Evolutionary conservation across 176 grass and related monocot species (phyloP), one percentile per base, ranked within the genome.

Genomic region (Avena sativa): DNA sequence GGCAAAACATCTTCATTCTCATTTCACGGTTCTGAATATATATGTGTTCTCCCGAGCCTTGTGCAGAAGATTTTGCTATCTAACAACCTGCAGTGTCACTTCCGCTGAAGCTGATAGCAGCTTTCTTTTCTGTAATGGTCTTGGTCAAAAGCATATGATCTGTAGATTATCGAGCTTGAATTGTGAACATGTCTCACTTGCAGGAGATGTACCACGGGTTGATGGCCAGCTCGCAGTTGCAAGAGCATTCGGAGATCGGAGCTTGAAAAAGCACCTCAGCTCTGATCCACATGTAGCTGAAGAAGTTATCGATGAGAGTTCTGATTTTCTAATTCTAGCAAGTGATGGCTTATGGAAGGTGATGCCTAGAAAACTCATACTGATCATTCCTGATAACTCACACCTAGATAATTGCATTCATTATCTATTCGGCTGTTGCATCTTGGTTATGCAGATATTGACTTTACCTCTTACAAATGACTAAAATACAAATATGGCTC

Each of bases 271-370:
- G 49, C 97, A 99, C 74, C 94, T 99, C 51, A 99, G 94, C 81
- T 96, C 97, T 76, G 97, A 99, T 0, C 97, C 97, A 64, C 11
- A 94, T 68, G 81, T 99, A 44, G 50, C 14, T 2, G 85, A 92
- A 34, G 81, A 91, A 81, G 12, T 30, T 53, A 92, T 96, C 6
- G 78, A 96, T 71, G 94, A 96, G 51, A 86, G 70, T 70, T 81
- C 74, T 2, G 92, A 99, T 51, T 91, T 91, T 34, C 62, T 99
- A 81, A 99, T 99, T 88, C 94, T 99, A 78, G 97, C 97, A 81
- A 99, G 97, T 72, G 97, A 99, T 62, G 97, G 97, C 20, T 89
- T 99, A 48, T 99, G 97, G 97, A 99, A 99, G 97, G 97, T 99
- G 85, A 91, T 78, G 20, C 23, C 36, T 83, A 46, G n/a, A 69